Evolutionary conservation across 2,329 filamentous ascomycete genomes (phyloP).

Genomic region (Alternaria viburni): DNA sequence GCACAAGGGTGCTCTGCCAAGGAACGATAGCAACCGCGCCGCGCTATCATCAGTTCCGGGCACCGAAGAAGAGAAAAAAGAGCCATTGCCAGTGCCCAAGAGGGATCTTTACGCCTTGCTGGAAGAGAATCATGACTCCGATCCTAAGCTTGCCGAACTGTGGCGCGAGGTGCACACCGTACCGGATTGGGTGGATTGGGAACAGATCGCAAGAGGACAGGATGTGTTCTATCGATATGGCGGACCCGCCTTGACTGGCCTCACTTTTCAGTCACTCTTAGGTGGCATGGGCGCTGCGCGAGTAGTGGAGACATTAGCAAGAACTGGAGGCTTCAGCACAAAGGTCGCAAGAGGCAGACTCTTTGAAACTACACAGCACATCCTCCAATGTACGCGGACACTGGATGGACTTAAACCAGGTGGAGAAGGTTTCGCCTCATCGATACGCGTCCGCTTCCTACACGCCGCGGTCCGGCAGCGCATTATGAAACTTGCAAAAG

Average conservation of each 20-base stretch:
- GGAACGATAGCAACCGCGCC: conserved; percentile 46
- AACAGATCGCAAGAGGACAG: conserved; percentile 74
- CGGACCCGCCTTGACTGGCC: conserved; percentile 67
- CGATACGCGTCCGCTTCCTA: conserved; percentile 71
- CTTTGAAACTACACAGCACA: conserved; percentile 77
- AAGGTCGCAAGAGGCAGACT: conserved; percentile 70
- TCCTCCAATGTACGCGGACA: conserved; percentile 72
- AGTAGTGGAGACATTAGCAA: conserved; percentile 74
- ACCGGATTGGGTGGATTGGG: conserved; percentile 80
- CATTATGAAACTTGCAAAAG: conserved; percentile 65
- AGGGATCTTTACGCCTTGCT: conserved; percentile 71
- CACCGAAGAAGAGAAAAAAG: conserved; percentile 38
- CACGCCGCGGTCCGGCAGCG: conserved; percentile 71
- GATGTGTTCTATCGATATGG: conserved; percentile 80
- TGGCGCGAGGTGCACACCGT: conserved; percentile 72
- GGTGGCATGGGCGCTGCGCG: conserved; percentile 75
- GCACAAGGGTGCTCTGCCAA: conserved; percentile 43
- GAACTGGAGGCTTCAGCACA: conserved; percentile 75
- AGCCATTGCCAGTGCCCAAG: conserved; percentile 43
- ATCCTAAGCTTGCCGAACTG: conserved; percentile 63
- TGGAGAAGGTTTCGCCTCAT: conserved; percentile 69
- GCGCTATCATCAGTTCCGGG: conserved; percentile 33
- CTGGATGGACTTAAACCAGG: conserved; percentile 71
- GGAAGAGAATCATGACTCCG: conserved; percentile 61
- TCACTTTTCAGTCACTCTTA: conserved; percentile 69